Evolutionary conservation across 441 rosid species (phyloP).

Genomic region (Populus trichocarpa): DNA sequence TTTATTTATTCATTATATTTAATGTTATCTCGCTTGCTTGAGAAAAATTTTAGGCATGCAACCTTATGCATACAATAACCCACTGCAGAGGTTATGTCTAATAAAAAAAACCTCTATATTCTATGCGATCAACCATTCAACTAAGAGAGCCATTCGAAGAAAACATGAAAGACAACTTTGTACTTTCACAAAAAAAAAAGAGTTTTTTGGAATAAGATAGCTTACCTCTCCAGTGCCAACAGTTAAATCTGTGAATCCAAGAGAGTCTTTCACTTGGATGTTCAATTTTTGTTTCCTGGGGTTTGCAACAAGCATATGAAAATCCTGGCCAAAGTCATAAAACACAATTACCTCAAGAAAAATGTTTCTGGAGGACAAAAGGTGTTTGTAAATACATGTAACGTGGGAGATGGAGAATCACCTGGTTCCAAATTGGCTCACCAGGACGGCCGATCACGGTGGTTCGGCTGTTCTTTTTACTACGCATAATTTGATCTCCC

Average conservation of each 20-base stretch:
- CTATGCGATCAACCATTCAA: not conserved
- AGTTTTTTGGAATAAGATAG: not conserved
- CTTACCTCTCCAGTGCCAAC: conserved; percentile 84
- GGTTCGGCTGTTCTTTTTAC: conserved; percentile 97
- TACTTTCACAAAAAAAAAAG: not conserved
- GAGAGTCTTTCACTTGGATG: conserved; percentile 78
- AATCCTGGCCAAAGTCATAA: conserved; percentile 55
- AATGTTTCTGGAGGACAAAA: not conserved
- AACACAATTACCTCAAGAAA: not conserved
- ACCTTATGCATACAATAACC: not conserved
- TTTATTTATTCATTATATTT: too few species aligned
- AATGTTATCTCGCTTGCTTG: not conserved
- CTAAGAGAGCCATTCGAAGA: not conserved
- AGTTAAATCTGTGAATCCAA: conserved; percentile 76
- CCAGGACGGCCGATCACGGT: conserved; percentile 95
- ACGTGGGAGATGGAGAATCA: conserved; percentile 24
- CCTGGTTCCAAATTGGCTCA: conserved; percentile 98
- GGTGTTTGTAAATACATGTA: not conserved
- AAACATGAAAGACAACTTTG: not conserved
- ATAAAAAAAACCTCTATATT: not conserved
- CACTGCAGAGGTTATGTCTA: not conserved
- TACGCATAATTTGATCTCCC: conserved; percentile 83
- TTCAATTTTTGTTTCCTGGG: conserved; percentile 76
- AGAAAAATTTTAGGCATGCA: not conserved
- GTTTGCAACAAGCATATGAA: conserved; percentile 84